Evolutionary conservation across 345 rosid species (phyloP), one percentile per base, ranked within the genome.

Genomic region (Stellera chamaejasme): DNA sequence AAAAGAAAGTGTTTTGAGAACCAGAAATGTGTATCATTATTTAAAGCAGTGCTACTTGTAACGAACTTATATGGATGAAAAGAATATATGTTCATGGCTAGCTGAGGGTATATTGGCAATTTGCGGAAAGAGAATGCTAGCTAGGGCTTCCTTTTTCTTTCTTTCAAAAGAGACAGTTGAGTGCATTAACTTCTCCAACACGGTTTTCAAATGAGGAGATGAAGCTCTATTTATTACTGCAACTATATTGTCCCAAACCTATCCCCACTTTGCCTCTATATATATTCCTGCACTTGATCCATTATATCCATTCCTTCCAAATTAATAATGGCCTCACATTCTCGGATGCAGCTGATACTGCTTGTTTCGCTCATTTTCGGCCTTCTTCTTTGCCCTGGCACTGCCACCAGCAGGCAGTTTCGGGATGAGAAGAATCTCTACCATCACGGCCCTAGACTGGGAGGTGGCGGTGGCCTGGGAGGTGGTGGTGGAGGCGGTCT

Each of bases 371-470:
- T 80, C 39, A 8, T 8, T 52, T 60, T 80, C 11, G 79, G 76
- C 39, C 62, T 70, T 39, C 39, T 80, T 13, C 68, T 61, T 2
- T 72, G 65, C 68, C 28, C 64, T 68, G 50, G 64, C 52, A 27
- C 50, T 25, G 50, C 54, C 68, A 65, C 78, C 19, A 70, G 74
- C 64, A 60, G 62, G 67, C 50, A 28, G 66, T 54, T 47, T 43
- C 67, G 65, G 42, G 80, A 77, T 47, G 58, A 75, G 67, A 77
- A 80, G 53, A 77, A 56, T 68, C 62, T 74, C 56, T 50, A 5
- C 48, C 71, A 19, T 36, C 64, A 14, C n/a, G 63, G 55, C 0
- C 51, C 69, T 28, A 61, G 66, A 8, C 12, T 63, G 10, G 77
- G 64, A 32, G 39, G 72, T 10, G 67, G 64, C 27, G 68, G 70